These are phyloP conservation scores for Citrullus mucosospermus DNA, from an alignment of 306 rosid genomes.

Conservation along the genomic window DNA sequence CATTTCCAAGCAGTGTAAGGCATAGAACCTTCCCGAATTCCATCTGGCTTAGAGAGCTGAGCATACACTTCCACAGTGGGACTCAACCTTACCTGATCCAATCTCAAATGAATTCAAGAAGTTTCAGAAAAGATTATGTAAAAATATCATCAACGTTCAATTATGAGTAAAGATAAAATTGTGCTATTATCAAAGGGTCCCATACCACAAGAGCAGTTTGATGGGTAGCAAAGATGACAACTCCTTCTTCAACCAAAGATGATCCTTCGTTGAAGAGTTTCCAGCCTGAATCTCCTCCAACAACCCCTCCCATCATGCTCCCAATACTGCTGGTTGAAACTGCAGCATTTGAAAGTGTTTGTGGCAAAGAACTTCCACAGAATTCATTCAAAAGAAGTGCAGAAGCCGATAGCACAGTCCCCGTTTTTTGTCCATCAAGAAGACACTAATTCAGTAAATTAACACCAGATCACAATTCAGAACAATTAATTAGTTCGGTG, in stretches of 20 bases:
- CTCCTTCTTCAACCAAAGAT: slow-evolving; percentile 77
- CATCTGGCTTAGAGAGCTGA: slow-evolving; percentile 74
- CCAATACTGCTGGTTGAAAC: slow-evolving; percentile 68
- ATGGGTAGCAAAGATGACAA: slow-evolving; percentile 85
- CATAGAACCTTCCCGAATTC: slow-evolving; percentile 90
- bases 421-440: slow-evolving; percentile 90
- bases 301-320: slow-evolving; percentile 96
- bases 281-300: slow-evolving; percentile 93
- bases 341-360: slow-evolving; percentile 40
- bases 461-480: slow-evolving; percentile 22
- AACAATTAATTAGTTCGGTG: slow-evolving; percentile 7
- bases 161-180: slow-evolving; percentile 23
- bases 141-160: slow-evolving; percentile 15
- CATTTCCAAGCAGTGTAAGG: slow-evolving; percentile 97
- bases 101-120: slow-evolving; percentile 16
- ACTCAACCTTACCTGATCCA: slow-evolving; percentile 59
- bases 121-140: slow-evolving; percentile 2
- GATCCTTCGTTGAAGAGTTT: slow-evolving; percentile 91
- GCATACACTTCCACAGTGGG: slow-evolving; percentile 68
- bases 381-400: slow-evolving; percentile 71
- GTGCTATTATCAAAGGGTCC: slow-evolving; percentile 34
- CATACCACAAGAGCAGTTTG: slow-evolving; percentile 96
- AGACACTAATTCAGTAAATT: slow-evolving; percentile 60
- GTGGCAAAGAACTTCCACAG: slow-evolving; percentile 41
- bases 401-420: slow-evolving; percentile 78